These are phyloP conservation scores for Telopea speciosissima DNA, from an alignment of 177 flowering plant genomes.

Conservation along the genomic window DNA sequence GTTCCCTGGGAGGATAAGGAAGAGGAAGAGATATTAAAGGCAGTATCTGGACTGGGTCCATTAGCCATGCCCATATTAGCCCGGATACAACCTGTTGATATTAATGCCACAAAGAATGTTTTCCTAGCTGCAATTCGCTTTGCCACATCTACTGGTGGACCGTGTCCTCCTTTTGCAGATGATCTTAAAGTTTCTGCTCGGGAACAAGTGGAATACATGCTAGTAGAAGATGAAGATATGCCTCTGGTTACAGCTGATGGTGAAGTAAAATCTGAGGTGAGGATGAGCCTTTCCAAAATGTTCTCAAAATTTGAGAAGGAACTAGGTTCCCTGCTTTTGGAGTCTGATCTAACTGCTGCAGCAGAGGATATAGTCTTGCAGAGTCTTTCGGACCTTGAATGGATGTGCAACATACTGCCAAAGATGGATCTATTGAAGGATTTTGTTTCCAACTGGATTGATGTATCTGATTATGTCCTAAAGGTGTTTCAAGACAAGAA, in stretches of 20 bases:
- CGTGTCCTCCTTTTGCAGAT: conserved; percentile 50
- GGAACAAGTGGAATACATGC: conserved; percentile 92
- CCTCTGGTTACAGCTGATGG: conserved; percentile 52
- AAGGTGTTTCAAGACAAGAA: conserved; percentile 40
- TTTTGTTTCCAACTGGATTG: conserved; percentile 61
- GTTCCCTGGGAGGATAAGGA: conserved; percentile 61
- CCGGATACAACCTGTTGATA: conserved; percentile 46
- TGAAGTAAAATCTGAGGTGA: conserved; percentile 60
- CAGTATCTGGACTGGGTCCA: conserved; percentile 37
- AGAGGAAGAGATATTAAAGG: conserved; percentile 47
- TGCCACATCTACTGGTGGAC: conserved; percentile 49
- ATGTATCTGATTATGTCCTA: conserved; percentile 40
- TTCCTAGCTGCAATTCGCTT: conserved; percentile 69
- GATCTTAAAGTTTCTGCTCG: conserved; percentile 75
- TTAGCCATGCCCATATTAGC: conserved; percentile 60
- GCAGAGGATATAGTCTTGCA: conserved; percentile 35
- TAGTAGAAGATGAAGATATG: conserved; percentile 63
- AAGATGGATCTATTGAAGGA: conserved; percentile 76
- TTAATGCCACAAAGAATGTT: conserved; percentile 48
- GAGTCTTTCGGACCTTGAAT: conserved; percentile 52
- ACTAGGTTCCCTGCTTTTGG: conserved; percentile 38
- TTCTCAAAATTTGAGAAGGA: conserved; percentile 39
- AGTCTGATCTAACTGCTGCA: conserved; percentile 19
- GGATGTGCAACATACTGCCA: conserved; percentile 65
- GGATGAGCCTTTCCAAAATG: conserved; percentile 40